Percentiles rank a stretch among this genome's conserved stretches.
Conservation (phyloP, 495 filamentous ascomycete genomes). For the Pseudoneurospora amorphoporcata region DNA sequence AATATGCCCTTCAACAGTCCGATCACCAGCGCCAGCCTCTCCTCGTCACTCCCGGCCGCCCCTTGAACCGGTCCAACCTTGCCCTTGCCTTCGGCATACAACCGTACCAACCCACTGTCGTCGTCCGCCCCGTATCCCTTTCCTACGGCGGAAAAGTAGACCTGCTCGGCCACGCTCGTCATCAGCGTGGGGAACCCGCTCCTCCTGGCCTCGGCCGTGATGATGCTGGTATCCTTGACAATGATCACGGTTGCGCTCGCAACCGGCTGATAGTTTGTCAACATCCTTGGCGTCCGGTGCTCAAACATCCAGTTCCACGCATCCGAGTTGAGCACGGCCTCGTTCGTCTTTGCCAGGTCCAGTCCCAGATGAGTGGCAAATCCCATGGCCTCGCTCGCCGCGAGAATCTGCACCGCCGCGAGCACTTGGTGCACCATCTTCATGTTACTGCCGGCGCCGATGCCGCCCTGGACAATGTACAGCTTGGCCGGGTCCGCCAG, state of each 20-base stretch:
- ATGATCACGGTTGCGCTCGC: slow-evolving; percentile 69
- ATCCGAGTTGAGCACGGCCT: slow-evolving; percentile 48
- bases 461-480: slow-evolving; percentile 61
- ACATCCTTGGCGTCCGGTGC: slow-evolving; percentile 59
- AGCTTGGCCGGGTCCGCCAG: slow-evolving; percentile 54
- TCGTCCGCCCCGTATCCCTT: slow-evolving; percentile 56
- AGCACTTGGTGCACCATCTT: slow-evolving; percentile 83
- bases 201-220: slow-evolving; percentile 56
- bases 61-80: slow-evolving; percentile 30
- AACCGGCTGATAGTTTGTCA: slow-evolving; percentile 55
- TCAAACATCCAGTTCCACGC: slow-evolving; percentile 76
- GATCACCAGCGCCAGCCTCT: slow-evolving; percentile 44
- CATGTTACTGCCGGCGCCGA: slow-evolving; percentile 75
- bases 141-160: slow-evolving; percentile 50
- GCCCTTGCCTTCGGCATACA: slow-evolving; percentile 40
- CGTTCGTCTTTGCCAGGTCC: slow-evolving; percentile 45
- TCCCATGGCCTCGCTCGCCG: slow-evolving; percentile 62
- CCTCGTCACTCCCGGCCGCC: slow-evolving; percentile 26
- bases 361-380: slow-evolving; percentile 60
- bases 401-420: slow-evolving; percentile 65
- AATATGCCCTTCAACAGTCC: slow-evolving; percentile 54
- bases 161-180: slow-evolving; percentile 57
- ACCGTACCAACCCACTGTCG: slow-evolving; percentile 57
- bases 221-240: slow-evolving; percentile 70
- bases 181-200: slow-evolving; percentile 58